Base-by-base conservation (phyloP, 495 filamentous ascomycete genomes). In the Podospora fimiseda region DNA sequence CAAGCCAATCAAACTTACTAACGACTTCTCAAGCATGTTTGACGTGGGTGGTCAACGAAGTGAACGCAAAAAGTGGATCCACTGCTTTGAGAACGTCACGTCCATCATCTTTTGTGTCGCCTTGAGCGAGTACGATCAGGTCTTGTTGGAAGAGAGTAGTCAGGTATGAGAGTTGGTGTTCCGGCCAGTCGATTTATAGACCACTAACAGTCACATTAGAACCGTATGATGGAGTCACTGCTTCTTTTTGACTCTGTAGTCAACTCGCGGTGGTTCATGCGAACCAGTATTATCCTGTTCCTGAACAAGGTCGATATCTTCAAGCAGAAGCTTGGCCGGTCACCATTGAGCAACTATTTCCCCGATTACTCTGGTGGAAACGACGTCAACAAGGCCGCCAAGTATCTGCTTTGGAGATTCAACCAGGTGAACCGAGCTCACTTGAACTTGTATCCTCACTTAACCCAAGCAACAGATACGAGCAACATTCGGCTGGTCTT, bases 31-130 rank as follows among this genome's bases (percentile, higher is more conserved):
- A 57, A 96, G 90, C 76, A 98, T 98, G 93, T 98, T 98, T 66
- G 93, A 98, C 68, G 93, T 98, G 18, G 93, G 93, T 52, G 93
- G 93, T 27, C 93, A 98, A 73, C 77, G 93, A 59, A 96, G 90
- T 68, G 93, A 98, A 68, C 82, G 93, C 49, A 98, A 98, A 73
- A 98, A 98, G 72, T 98, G 93, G 93, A 98, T 98, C 62, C 93
- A 98, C 72, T 98, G 93, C 75, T 98, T 98, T 67, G 93, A 98
- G 68, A 96, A 96, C 58, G 93, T 98, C 58, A 98, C 93, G 9
- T 98, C 93, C n/a, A 98, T 98, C 69, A 97, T 98, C 61, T 98
- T 98, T 74, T 97, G 93, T 60, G 93, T 98, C 41, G 94, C 93
- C 16, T 74, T 98, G 58, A 97, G 94, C 76, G 93, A 98, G 69